Evolutionary conservation across 768 basidiomycete species (phyloP), one percentile per base, ranked within the genome.

Genomic region (Candolleomyces efflorescens): DNA sequence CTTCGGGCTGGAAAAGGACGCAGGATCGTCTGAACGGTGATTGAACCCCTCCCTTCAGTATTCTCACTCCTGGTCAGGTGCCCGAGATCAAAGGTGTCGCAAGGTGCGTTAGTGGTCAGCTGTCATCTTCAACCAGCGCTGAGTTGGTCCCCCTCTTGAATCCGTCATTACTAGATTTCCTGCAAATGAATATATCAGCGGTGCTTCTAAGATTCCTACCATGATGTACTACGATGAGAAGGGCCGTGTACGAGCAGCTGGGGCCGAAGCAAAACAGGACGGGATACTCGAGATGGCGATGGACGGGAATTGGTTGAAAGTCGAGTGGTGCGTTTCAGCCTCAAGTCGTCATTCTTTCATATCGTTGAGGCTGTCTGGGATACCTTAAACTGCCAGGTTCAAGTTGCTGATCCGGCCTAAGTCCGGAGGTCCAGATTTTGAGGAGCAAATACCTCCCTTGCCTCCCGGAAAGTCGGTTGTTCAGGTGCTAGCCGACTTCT

Each of bases 151-250:
- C n/a, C n/a, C n/a, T n/a, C n/a, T n/a, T n/a, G n/a, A n/a, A n/a
- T n/a, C n/a, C n/a, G n/a, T n/a, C n/a, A n/a, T n/a, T n/a, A n/a
- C n/a, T 43, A 81, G 80, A 52, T 81, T 73, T 59, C 80, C 78
- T 0, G 73, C 69, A 1, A 78, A 78, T 56, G 73, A 74, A 7
- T 64, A 71, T 0, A 65, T 71, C 11, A 74, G 73, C 0, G 74
- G 76, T 1, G 73, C 78, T 49, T 73, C 70, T 22, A 82, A 80
- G 55, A 77, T 82, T 32, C 80, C 78, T 1, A 75, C 78, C 0
- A 64, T 79, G n/a, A 55, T 82, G 18, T 77, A 76, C 53, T 82
- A 82, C 60, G 78, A 78, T 53, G 37, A 56, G 2, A 55, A 67
- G 12, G 79, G 76, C 1, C 27, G 20, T 3, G 66, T 73, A 4